Percentiles rank a stretch among this genome's conserved stretches.
phyloP scores from a whole-genome alignment of 169 alveolate species.

The Cryptosporidium xiaoi region DNA sequence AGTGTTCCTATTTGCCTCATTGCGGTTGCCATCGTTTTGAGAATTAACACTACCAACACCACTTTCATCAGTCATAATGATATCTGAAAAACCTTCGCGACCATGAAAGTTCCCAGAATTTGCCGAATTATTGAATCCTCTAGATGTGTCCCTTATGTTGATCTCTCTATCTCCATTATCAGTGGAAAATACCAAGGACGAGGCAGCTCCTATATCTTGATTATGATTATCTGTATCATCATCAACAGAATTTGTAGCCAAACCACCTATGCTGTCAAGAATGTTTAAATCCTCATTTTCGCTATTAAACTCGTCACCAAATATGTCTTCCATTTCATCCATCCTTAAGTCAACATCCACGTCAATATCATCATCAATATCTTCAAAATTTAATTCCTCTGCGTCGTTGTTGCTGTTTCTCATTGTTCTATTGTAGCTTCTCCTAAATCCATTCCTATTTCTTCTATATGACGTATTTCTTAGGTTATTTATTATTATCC shows the following conservation, averaged over 20 bases:
- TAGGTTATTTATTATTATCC: constrained; percentile 13
- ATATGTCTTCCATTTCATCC: constrained; percentile 39
- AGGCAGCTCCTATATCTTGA: background rate
- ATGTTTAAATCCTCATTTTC: constrained; percentile 48
- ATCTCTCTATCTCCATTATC: background rate
- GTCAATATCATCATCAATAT: constrained; percentile 26
- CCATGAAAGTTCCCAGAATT: no score
- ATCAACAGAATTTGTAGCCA: constrained; percentile 18
- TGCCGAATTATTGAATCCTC: background rate
- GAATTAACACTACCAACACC: background rate
- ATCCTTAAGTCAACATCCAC: constrained; percentile 32
- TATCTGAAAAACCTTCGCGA: no score
- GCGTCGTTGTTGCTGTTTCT: constrained; percentile 7
- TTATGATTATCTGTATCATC: background rate
- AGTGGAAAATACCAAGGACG: background rate
- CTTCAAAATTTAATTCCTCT: constrained; percentile 13
- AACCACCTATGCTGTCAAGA: constrained; percentile 17
- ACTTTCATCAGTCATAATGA: background rate
- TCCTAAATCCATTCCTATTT: constrained; percentile 28
- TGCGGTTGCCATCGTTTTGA: background rate
- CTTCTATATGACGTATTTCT: constrained; percentile 44
- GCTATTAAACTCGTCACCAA: constrained; percentile 47
- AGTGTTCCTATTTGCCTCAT: no score
- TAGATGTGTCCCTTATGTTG: background rate
- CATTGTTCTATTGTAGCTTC: constrained; percentile 25